Base-by-base conservation (phyloP, 2,329 filamentous ascomycete genomes). In the Claviceps sp. region DNA sequence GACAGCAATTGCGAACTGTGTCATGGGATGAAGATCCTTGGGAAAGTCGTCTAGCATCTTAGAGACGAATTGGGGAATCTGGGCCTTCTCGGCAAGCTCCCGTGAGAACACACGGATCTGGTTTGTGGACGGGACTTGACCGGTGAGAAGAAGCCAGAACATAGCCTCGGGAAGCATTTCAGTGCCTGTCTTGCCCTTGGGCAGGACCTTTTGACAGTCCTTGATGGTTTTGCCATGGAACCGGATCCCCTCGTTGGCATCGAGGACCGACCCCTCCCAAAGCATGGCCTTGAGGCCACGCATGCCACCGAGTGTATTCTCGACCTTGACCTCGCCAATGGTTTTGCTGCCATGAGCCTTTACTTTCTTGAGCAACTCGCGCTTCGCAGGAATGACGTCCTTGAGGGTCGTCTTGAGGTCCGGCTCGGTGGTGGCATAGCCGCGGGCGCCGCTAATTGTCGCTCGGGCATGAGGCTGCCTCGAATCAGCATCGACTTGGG, bases 121-220 rank as follows among this genome's bases (percentile, higher is more conserved):
- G 56, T 74, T 73, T 22, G 83, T 85, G 1, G 86, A 87, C 23
- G 93, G 93, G 22, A 97, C 86, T 69, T 94, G 79, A 54, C 93
- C 93, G 9, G 93, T 98, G 60, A 98, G 77, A 49, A 98, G 82
- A 43, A 97, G 82, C 93, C 93, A 98, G 78, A 98, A 98, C 93
- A 98, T 98, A 69, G 91, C 83, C 71, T 98, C 93, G 47, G 93
- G 93, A 13, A 97, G 80, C 93, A 97, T 98, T 73, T 97, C 91
- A 5, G 88, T 94, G 62, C 91, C 88, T 2, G 86, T 81, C 54
- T 79, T 88, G 59, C 91, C 93, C 76, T 96, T 97, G 66, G 93
- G 90, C 16, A 97, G 82, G 68, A 89, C 85, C 59, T 83, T 80
- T 67, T 97, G 93, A 75, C 93, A 98, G 66, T 98, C 91, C 73